Evolutionary conservation across 495 filamentous ascomycete genomes (phyloP).

Genomic region (Friedmanniomyces simplex): DNA sequence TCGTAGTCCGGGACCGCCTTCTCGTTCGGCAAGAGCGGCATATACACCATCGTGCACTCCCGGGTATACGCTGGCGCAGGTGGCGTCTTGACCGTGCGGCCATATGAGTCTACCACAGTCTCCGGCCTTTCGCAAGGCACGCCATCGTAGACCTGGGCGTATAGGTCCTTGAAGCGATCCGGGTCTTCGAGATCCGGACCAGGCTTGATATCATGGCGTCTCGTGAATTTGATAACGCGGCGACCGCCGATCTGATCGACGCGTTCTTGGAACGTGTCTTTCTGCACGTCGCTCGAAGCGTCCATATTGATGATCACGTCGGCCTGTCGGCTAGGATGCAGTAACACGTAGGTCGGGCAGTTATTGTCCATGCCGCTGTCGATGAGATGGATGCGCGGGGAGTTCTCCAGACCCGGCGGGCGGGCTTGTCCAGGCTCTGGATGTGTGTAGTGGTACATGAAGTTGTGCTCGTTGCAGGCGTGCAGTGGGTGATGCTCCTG

Average conservation of each 20-base stretch:
- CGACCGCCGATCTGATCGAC: slow-evolving; percentile 25
- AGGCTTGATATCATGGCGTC: slow-evolving; percentile 20
- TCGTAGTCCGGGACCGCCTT: slow-evolving; percentile 26
- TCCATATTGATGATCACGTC: slow-evolving; percentile 31
- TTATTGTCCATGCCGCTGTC: slow-evolving; percentile 30
- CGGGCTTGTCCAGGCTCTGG: slow-evolving; percentile 1
- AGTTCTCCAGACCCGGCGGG: slow-evolving; percentile 24
- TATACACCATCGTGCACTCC: slow-evolving; percentile 29
- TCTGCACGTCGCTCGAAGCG: slow-evolving; percentile 27
- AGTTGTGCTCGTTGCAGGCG: slow-evolving; percentile 29
- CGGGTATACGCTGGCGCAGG: slow-evolving; percentile 15
- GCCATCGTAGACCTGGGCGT: slow-evolving; percentile 29
- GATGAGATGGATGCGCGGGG: slow-evolving; percentile 26
- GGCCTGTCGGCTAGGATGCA: slow-evolving; percentile 22
- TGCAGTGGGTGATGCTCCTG: slow-evolving; percentile 29
- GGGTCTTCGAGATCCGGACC: slow-evolving; percentile 20
- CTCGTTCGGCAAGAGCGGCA: slow-evolving; percentile 27
- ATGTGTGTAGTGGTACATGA: slow-evolving; percentile 23
- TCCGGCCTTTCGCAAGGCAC: slow-evolving; percentile 10
- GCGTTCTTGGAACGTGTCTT: slow-evolving; percentile 26
- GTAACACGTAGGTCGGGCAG: slow-evolving; percentile 26
- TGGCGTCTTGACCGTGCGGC: background rate
- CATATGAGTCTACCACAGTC: slow-evolving; percentile 19
- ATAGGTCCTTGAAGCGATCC: slow-evolving; percentile 23
- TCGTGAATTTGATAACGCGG: slow-evolving; percentile 23